Percentiles rank a stretch among this genome's conserved stretches.
phyloP scores from a whole-genome alignment of 2,329 filamentous ascomycete species.

The Aureobasidium sp. region DNA sequence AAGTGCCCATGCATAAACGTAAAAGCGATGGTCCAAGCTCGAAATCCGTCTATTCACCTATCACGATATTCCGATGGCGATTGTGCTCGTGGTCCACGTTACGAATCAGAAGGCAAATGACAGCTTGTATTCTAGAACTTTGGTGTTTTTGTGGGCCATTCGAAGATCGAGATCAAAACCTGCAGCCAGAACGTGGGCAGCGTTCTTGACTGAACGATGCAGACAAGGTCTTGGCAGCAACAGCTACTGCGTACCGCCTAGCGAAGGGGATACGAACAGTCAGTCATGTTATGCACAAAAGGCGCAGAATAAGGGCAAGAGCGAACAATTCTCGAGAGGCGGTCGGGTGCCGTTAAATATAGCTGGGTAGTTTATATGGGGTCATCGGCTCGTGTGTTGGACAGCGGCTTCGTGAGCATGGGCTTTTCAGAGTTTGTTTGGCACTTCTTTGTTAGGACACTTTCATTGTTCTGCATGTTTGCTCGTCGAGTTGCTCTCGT shows the following conservation, averaged over 20 bases:
- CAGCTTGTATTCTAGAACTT: background rate
- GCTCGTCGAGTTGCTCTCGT: background rate
- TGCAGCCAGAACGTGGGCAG: background rate
- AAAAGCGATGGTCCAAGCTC: background rate
- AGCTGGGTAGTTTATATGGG: background rate
- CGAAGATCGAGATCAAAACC: background rate
- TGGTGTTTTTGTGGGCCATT: background rate
- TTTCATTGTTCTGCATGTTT: background rate
- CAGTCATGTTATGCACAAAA: background rate
- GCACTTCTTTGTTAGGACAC: background rate
- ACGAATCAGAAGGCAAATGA: background rate
- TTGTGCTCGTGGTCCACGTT: background rate
- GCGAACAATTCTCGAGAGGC: background rate
- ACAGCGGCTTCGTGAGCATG: background rate
- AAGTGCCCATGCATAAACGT: background rate
- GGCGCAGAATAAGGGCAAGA: background rate
- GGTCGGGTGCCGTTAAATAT: background rate
- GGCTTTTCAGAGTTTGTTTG: background rate
- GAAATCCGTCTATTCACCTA: background rate
- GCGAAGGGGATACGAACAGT: background rate
- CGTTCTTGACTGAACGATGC: background rate
- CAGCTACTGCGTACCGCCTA: background rate
- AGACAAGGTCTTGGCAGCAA: background rate
- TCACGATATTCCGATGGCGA: background rate
- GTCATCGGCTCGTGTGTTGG: background rate